phyloP scores from a whole-genome alignment of 2,329 filamentous ascomycete genomes.

The Curvularia spicifera region DNA sequence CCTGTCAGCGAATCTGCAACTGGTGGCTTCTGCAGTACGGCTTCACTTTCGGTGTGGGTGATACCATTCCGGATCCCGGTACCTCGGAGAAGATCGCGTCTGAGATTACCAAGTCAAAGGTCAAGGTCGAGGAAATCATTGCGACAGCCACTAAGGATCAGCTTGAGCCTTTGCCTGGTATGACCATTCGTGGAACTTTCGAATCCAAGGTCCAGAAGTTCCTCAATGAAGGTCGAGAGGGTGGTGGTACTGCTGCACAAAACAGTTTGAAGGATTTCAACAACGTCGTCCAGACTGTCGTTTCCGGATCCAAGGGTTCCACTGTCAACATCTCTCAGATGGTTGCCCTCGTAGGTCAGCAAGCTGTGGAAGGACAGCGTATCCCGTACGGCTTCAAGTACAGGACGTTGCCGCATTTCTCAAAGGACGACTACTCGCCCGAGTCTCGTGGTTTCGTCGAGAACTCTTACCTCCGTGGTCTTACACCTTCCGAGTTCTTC shows the following conservation, averaged over 20 bases:
- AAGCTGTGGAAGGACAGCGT: slow-evolving; percentile 97
- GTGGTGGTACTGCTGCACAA: slow-evolving; percentile 90
- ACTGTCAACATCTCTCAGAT: slow-evolving; percentile 99
- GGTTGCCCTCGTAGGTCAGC: slow-evolving; percentile 96
- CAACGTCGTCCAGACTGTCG: slow-evolving; percentile 95
- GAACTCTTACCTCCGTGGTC: slow-evolving; percentile 94
- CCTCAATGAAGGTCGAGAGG: slow-evolving; percentile 93
- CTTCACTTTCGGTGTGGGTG: slow-evolving; percentile 97
- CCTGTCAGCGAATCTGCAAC: slow-evolving; percentile 90
- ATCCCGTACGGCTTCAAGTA: slow-evolving; percentile 99
- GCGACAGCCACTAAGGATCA: slow-evolving; percentile 80
- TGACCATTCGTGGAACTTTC: slow-evolving; percentile 98
- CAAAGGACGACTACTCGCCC: slow-evolving; percentile 98
- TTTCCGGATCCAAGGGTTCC: slow-evolving; percentile 96
- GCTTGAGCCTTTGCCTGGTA: slow-evolving; percentile 92
- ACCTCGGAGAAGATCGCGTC: slow-evolving; percentile 86
- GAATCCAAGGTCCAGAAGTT: slow-evolving; percentile 96
- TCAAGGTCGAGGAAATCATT: slow-evolving; percentile 77
- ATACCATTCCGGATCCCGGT: slow-evolving; percentile 87
- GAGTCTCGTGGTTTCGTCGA: slow-evolving; percentile 97
- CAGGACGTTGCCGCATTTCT: slow-evolving; percentile 94
- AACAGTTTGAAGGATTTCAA: slow-evolving; percentile 93
- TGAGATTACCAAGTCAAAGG: slow-evolving; percentile 82
- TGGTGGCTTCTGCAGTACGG: slow-evolving; percentile 98
- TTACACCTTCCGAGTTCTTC: slow-evolving; percentile 97